Base-by-base conservation (phyloP, 805 yeast genomes). In the Naumovozyma castellii region DNA sequence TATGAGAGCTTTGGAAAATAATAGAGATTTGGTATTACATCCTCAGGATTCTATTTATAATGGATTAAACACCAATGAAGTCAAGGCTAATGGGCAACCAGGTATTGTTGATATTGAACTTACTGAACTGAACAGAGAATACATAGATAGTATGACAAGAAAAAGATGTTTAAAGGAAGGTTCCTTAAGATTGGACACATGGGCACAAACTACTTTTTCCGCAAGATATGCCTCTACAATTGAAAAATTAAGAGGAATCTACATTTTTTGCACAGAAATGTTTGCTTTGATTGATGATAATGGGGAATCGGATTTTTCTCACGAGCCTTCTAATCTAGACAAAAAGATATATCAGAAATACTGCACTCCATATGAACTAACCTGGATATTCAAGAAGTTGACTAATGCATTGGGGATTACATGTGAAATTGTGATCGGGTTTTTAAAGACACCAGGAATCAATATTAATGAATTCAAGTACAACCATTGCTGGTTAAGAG, bases 401-500 rank as follows among this genome's bases (percentile, higher is more conserved):
- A 76, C 90, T 35, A 77, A 73, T 39, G 69, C 80, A 0, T 65
- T 88, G 37, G 78, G 80, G 9, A 70, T 92, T 30, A 78, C 80
- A 5, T 75, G 86, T 47, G 92, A 84, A 44, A 69, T 86, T 1
- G 77, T 92, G 2, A 65, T 78, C 18, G 98, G 98, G 3, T 84
- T 83, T 53, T 71, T 88, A 64, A 85, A 88, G 55, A 74, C 78
- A 18, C 94, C 95, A 6, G 78, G 78, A 45, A 78, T 76, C 34
- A 68, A 70, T 35, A 69, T 54, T 40, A 36, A 44, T 27, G 59
- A 56, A 27, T 72, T 69, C 46, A 62, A 65, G n/a, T 57, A 78
- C 29, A 85, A 87, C 52, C 98, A 92, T 61, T 76, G 84, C 40
- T 92, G 98, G 98, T 71, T 86, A 40, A 77, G 94, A 1, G 78